Evolutionary conservation across 2,329 filamentous ascomycete species (phyloP).

Genomic region (Eutypa lata): DNA sequence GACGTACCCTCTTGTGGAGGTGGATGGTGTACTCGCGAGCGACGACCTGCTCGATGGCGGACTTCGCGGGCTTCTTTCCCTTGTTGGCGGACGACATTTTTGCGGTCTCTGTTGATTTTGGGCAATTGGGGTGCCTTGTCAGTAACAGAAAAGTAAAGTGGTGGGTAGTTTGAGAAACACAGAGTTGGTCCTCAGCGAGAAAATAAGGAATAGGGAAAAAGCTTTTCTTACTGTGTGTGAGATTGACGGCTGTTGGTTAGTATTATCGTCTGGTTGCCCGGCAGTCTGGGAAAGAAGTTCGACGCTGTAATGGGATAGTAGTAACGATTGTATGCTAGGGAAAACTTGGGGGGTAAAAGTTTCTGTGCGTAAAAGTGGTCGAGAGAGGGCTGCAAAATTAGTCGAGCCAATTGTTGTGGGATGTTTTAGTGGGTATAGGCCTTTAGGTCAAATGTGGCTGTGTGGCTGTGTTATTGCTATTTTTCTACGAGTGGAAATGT

Average conservation of each 20-base stretch:
- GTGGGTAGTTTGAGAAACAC: too few relatives aligned
- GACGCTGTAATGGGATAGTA: not conserved
- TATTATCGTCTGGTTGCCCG: not conserved
- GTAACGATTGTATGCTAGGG: not conserved
- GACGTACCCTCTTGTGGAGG: conserved; percentile 97
- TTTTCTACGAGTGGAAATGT: too few relatives aligned
- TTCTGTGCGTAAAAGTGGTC: not conserved
- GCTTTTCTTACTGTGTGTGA: not conserved
- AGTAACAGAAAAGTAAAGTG: too few relatives aligned
- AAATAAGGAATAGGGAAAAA: not conserved
- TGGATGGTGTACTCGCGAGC: conserved; percentile 99
- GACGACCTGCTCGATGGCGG: conserved; percentile 98
- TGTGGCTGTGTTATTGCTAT: too few relatives aligned
- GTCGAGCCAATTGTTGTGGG: not conserved
- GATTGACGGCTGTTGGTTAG: not conserved
- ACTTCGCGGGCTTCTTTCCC: conserved; percentile 69
- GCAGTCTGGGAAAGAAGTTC: not conserved
- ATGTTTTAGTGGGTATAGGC: not conserved
- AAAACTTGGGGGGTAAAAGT: not conserved
- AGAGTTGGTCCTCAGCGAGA: too few relatives aligned
- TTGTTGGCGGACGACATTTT: conserved; percentile 62
- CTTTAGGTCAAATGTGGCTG: not conserved
- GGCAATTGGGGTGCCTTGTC: too few relatives aligned
- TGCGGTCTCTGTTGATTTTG: not conserved
- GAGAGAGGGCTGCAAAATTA: not conserved